Conservation (phyloP, 176 grass and related monocot genomes). For the Chloris gayana region DNA sequence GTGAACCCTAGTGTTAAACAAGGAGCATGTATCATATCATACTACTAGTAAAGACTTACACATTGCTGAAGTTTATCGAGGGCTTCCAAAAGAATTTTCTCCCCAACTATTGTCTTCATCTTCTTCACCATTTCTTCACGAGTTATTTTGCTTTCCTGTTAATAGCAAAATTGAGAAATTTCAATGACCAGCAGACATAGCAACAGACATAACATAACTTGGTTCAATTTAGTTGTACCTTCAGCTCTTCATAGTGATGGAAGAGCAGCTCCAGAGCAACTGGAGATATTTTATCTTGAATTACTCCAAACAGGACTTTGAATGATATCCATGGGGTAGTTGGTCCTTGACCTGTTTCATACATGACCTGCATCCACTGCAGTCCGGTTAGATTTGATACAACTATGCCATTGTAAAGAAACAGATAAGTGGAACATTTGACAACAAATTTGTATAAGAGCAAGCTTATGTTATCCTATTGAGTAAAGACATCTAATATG, state of each 20-base stretch:
- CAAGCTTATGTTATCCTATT: conserved; percentile 6
- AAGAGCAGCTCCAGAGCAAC: conserved; percentile 65
- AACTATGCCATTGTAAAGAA: conserved; percentile 23
- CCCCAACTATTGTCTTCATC: conserved; percentile 59
- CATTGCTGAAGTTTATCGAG: conserved; percentile 49
- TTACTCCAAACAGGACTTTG: conserved; percentile 50
- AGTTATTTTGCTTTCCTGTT: conserved; percentile 60
- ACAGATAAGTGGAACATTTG: neutral
- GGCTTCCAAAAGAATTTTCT: conserved; percentile 55
- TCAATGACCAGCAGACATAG: neutral
- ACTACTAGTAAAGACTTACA: conserved; percentile 50
- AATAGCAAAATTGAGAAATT: conserved; percentile 32
- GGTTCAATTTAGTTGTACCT: conserved; percentile 37
- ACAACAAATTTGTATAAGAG: neutral
- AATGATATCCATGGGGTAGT: conserved; percentile 71
- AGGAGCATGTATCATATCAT: conserved; percentile 23
- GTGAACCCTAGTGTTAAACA: neutral
- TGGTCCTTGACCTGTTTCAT: conserved; percentile 44
- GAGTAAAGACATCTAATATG: neutral
- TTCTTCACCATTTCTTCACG: conserved; percentile 70
- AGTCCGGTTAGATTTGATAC: conserved; percentile 6
- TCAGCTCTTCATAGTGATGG: conserved; percentile 65
- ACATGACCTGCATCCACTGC: conserved; percentile 34
- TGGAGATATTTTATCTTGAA: conserved; percentile 55
- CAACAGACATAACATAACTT: conserved; percentile 12